phyloP scores from a whole-genome alignment of 1,284 basidiomycete species.

The Cryptococcus sp. region DNA sequence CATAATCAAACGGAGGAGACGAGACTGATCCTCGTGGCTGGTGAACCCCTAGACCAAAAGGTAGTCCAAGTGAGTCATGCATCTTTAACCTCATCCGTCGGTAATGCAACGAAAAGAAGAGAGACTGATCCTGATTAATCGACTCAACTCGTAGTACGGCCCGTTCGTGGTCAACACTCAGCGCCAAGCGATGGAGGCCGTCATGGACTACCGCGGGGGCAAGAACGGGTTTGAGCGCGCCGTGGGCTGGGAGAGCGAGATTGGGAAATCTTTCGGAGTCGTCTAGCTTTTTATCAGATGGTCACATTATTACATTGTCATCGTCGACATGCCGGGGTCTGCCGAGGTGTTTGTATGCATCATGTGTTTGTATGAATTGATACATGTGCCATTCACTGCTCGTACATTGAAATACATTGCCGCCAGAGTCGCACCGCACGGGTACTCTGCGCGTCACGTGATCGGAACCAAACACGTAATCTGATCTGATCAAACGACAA shows the following conservation, averaged over 20 bases:
- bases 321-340: neutral
- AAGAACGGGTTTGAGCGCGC: slow-evolving; percentile 90
- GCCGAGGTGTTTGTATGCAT: too few relatives aligned
- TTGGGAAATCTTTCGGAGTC: slow-evolving; percentile 56
- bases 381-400: too few relatives aligned
- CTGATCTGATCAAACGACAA: too few relatives aligned
- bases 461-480: too few relatives aligned
- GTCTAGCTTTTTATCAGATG: neutral
- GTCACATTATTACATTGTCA: too few relatives aligned
- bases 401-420: too few relatives aligned
- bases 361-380: too few relatives aligned
- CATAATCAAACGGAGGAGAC: slow-evolving; percentile 61
- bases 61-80: slow-evolving; percentile 64
- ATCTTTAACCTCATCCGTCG: slow-evolving; percentile 1
- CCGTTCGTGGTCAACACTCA: slow-evolving; percentile 73
- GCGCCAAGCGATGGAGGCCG: slow-evolving; percentile 78
- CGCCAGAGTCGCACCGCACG: too few relatives aligned
- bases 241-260: slow-evolving; percentile 81
- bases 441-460: too few relatives aligned
- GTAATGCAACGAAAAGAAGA: neutral
- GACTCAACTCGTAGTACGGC: slow-evolving; percentile 34
- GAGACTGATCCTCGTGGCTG: slow-evolving; percentile 75
- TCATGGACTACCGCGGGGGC: slow-evolving; percentile 76
- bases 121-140: neutral
- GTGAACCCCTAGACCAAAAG: slow-evolving; percentile 83